A percentile compares a stretch with the other conserved stretches of the same genome.
These are phyloP conservation scores for Kregervanrija fluxuum DNA, from an alignment of 805 yeast species.

Conservation along the genomic window DNA sequence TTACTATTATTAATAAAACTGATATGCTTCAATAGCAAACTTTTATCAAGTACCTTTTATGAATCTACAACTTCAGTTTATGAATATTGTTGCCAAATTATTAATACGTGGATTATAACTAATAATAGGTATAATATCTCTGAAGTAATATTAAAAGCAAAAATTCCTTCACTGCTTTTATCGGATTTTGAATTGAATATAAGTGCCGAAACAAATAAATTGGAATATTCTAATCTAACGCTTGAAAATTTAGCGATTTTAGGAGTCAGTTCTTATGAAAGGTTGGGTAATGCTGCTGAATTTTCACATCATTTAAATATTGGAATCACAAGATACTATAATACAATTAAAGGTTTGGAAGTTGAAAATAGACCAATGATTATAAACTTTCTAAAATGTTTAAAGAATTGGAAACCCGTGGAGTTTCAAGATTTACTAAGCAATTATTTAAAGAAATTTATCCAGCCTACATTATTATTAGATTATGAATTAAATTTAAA, in stretches of 20 bases:
- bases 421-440: slow-evolving; percentile 21
- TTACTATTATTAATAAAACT: slow-evolving; percentile 15
- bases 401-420: slow-evolving; percentile 34
- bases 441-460: slow-evolving; percentile 19
- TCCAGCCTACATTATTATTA: slow-evolving; percentile 26
- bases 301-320: slow-evolving; percentile 22
- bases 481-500: slow-evolving; percentile 31
- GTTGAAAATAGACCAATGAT: slow-evolving; percentile 6
- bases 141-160: slow-evolving; percentile 4
- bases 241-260: slow-evolving; percentile 15
- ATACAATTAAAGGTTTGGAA: slow-evolving; percentile 17
- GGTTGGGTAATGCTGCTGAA: slow-evolving; percentile 27
- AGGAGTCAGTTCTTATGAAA: slow-evolving; percentile 23
- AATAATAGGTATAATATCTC: slow-evolving; percentile 10
- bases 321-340: slow-evolving; percentile 21
- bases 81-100: slow-evolving; percentile 7
- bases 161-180: not conserved
- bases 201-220: not conserved
- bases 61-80: slow-evolving; percentile 12
- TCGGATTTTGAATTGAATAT: not conserved
- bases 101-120: slow-evolving; percentile 14
- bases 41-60: slow-evolving; percentile 13
- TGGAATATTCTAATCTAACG: slow-evolving; percentile 6
- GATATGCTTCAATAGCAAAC: slow-evolving; percentile 14
- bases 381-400: slow-evolving; percentile 13